Conservation (phyloP, 2,329 filamentous ascomycete species). For the Hymenoscyphus repandus region DNA sequence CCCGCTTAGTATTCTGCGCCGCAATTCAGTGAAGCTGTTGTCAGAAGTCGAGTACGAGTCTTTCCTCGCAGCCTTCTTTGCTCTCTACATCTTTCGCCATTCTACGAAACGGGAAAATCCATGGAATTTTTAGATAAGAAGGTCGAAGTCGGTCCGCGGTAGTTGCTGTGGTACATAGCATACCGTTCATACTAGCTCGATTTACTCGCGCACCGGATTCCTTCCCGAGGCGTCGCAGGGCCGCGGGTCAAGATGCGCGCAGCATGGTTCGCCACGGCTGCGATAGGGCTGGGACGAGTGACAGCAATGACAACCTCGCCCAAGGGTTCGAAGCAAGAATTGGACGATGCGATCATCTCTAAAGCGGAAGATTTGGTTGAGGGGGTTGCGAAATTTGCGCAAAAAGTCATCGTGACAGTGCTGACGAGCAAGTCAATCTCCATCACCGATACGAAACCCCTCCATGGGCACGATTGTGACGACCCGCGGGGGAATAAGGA, state of each 20-base stretch:
- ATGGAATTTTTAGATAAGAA: conserved; percentile 12
- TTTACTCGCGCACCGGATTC: background rate
- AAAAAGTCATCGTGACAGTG: conserved; percentile 6
- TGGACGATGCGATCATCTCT: background rate
- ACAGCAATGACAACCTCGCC: conserved; percentile 8
- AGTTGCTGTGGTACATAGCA: conserved; percentile 9
- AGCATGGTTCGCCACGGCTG: conserved; percentile 11
- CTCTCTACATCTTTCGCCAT: background rate
- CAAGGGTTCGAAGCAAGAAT: background rate
- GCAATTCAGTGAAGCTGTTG: conserved; percentile 2
- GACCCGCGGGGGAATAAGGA: background rate
- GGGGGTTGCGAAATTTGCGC: background rate
- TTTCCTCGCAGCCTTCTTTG: background rate
- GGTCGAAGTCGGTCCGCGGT: conserved; percentile 13
- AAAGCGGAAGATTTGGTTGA: background rate
- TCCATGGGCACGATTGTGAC: background rate
- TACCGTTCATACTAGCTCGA: background rate
- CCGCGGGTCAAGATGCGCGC: conserved; percentile 12
- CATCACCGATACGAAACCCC: background rate
- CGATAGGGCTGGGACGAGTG: conserved; percentile 9
- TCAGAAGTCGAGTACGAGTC: conserved; percentile 10
- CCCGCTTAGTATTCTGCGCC: conserved; percentile 9
- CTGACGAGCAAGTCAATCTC: background rate
- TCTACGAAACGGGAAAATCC: conserved; percentile 3
- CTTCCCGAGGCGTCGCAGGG: conserved; percentile 1